These are phyloP conservation scores for Aspergillus uvarum DNA, from an alignment of 2,329 filamentous ascomycete genomes.

Conservation along the genomic window DNA sequence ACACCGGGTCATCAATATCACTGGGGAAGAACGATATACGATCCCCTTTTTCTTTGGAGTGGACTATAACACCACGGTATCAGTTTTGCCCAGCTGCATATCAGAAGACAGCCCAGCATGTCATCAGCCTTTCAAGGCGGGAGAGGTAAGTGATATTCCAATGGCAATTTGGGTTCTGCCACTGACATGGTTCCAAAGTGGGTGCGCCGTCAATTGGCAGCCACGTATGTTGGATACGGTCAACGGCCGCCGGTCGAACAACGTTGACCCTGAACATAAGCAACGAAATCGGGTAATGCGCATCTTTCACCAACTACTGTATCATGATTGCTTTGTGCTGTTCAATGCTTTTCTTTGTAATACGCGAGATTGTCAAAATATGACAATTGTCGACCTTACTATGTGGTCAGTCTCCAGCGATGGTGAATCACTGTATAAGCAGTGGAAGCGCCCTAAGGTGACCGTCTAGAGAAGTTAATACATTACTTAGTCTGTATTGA, in stretches of 20 bases:
- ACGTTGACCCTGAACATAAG: background rate
- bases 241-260: background rate
- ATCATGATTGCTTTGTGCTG: no score
- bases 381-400: no score
- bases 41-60: slow-evolving; percentile 46
- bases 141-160: slow-evolving; percentile 17
- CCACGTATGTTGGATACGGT: background rate
- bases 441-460: no score
- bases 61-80: slow-evolving; percentile 40
- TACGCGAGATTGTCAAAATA: no score
- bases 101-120: slow-evolving; percentile 14
- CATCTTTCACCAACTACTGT: no score
- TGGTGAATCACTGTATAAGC: no score
- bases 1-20: slow-evolving; percentile 43
- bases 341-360: no score
- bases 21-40: slow-evolving; percentile 40
- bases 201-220: slow-evolving; percentile 1
- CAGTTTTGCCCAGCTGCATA: slow-evolving; percentile 20
- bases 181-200: background rate
- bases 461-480: no score
- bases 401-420: no score
- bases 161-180: background rate
- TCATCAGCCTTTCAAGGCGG: slow-evolving; percentile 23
- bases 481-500: no score
- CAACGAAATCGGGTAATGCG: no score